Conservation (phyloP, 1,139 yeast species). For the Kodamaea suecica region DNA sequence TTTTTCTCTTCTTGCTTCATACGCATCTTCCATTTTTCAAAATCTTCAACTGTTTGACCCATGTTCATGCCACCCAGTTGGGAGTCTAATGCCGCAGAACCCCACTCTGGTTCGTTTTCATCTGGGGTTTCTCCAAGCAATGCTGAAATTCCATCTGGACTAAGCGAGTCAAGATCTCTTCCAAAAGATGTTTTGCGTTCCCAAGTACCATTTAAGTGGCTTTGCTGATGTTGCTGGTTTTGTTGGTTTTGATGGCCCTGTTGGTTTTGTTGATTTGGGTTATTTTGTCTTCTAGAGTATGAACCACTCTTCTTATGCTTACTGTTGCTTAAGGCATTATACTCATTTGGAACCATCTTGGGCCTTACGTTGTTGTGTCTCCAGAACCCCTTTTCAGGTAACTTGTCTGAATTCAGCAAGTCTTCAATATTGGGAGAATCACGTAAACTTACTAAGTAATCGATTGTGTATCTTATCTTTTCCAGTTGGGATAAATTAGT, state of each 20-base stretch:
- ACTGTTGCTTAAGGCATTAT: conserved; percentile 7
- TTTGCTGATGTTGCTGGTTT: conserved; percentile 7
- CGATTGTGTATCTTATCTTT: conserved; percentile 31
- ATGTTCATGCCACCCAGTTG: conserved; percentile 31
- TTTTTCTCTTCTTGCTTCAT: conserved; percentile 57
- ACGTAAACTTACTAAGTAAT: conserved; percentile 33
- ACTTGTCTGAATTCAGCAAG: conserved; percentile 21
- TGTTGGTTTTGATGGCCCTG: conserved; percentile 8
- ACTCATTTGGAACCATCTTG: conserved; percentile 4
- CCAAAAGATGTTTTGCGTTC: conserved; percentile 28
- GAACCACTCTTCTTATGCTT: conserved; percentile 14
- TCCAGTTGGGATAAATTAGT: conserved; percentile 1
- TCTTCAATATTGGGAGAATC: conserved; percentile 34
- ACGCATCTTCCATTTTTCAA: conserved; percentile 65
- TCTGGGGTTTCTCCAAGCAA: conserved; percentile 39
- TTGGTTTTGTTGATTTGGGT: conserved; percentile 6
- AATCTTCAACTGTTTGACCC: conserved; percentile 66
- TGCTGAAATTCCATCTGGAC: conserved; percentile 30
- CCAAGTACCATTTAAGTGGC: conserved; percentile 23
- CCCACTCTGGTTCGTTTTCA: conserved; percentile 55
- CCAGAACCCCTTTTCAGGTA: conserved; percentile 49
- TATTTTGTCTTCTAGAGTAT: conserved; percentile 6
- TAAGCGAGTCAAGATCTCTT: conserved; percentile 29
- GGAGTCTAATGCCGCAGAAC: conserved; percentile 23
- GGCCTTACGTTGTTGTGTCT: conserved; percentile 15